These are phyloP conservation scores for Aspergillus bertholletiae DNA, from an alignment of 495 filamentous ascomycete species.

Conservation along the genomic window DNA sequence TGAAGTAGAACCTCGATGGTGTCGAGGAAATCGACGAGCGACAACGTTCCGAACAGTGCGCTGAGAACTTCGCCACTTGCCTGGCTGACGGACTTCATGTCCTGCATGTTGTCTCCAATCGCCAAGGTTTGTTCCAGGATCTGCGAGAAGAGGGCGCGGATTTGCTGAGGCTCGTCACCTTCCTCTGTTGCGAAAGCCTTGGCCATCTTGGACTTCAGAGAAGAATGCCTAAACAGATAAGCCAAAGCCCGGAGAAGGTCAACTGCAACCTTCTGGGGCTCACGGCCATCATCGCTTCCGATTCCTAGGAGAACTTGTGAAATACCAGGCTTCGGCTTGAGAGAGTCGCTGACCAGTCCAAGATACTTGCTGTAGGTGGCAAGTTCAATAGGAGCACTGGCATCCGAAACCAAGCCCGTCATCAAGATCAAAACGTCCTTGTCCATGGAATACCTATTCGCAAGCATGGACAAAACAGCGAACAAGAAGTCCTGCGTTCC, in stretches of 20 bases:
- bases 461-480: conserved; percentile 45
- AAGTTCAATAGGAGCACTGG: conserved; percentile 64
- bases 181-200: conserved; percentile 34
- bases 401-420: conserved; percentile 44
- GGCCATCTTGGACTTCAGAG: conserved; percentile 40
- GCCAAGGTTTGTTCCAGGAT: conserved; percentile 65
- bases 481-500: conserved; percentile 72
- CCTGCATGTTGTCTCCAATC: conserved; percentile 57
- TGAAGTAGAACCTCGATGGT: conserved; percentile 75
- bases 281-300: conserved; percentile 56
- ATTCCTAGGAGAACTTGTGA: conserved; percentile 66
- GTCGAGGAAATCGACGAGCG: conserved; percentile 79
- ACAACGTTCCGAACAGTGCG: conserved; percentile 71
- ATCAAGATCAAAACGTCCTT: conserved; percentile 43
- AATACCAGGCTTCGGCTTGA: conserved; percentile 65
- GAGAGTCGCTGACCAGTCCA: conserved; percentile 64
- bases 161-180: conserved; percentile 47
- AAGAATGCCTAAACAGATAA: conserved; percentile 43
- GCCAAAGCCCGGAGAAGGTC: conserved; percentile 55
- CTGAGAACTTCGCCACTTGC: conserved; percentile 67
- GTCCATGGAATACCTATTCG: conserved; percentile 41
- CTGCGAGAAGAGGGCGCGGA: conserved; percentile 64
- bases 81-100: conserved; percentile 57
- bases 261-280: conserved; percentile 56
- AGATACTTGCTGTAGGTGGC: conserved; percentile 66